These are phyloP conservation scores for Stephania cephalantha DNA, from an alignment of 164 flowering plant genomes.

Conservation along the genomic window DNA sequence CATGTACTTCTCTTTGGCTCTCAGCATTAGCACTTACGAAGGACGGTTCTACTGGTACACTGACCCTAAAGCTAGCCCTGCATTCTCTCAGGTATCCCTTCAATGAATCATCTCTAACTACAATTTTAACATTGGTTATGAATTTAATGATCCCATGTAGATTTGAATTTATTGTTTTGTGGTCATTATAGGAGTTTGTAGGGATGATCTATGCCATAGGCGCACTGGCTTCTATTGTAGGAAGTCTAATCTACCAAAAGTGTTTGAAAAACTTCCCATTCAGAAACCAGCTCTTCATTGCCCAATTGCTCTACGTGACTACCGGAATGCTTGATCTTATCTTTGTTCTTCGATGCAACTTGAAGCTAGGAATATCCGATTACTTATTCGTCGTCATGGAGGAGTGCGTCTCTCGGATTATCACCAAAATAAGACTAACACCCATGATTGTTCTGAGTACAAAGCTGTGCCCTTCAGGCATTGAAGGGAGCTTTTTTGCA, in stretches of 20 bases:
- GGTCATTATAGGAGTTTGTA: constrained; percentile 45
- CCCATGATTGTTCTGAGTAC: constrained; percentile 68
- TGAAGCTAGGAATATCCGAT: constrained; percentile 54
- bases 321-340: constrained; percentile 62
- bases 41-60: constrained; percentile 85
- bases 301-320: constrained; percentile 47
- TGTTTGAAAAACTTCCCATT: constrained; percentile 48
- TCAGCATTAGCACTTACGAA: constrained; percentile 59
- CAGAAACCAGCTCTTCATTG: constrained; percentile 43
- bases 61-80: constrained; percentile 67
- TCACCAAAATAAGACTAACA: constrained; percentile 53
- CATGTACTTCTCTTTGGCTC: constrained; percentile 60
- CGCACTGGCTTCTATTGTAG: constrained; percentile 57
- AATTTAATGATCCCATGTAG: not conserved
- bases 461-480: constrained; percentile 61
- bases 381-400: constrained; percentile 50
- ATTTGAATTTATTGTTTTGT: not conserved
- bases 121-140: not conserved
- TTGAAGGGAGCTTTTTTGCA: constrained; percentile 78
- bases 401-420: constrained; percentile 36
- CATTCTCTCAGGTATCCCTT: constrained; percentile 53
- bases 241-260: constrained; percentile 66
- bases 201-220: constrained; percentile 71
- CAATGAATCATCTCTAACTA: not conserved
- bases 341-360: constrained; percentile 59